Percentiles rank a stretch among this genome's conserved stretches.
Conservation (phyloP, 1,139 yeast genomes). For the Yamadazyma diospyri region DNA sequence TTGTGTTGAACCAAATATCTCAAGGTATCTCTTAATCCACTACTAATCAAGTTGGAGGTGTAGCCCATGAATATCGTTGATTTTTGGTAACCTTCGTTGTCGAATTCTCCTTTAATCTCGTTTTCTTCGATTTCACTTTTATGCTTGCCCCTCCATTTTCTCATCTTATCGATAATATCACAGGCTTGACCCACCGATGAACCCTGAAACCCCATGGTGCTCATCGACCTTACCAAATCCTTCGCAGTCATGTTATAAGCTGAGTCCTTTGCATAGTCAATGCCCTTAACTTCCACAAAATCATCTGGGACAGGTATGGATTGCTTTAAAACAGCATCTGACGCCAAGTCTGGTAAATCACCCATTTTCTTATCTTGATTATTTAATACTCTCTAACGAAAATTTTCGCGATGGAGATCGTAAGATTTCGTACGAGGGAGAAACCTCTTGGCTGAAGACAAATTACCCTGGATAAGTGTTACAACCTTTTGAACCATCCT, state of each 20-base stretch:
- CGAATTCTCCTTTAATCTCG: conserved; percentile 68
- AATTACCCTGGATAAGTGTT: no score
- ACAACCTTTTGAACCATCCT: no score
- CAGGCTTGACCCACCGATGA: conserved; percentile 82
- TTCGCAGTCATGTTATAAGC: conserved; percentile 71
- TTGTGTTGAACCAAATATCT: conserved; percentile 88
- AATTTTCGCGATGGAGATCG: conserved; percentile 3
- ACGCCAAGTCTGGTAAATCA: conserved; percentile 55
- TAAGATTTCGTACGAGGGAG: no score
- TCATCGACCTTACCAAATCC: conserved; percentile 79
- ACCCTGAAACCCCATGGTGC: conserved; percentile 97
- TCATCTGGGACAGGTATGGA: conserved; percentile 84
- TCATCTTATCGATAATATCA: conserved; percentile 87
- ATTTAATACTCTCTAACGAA: no score
- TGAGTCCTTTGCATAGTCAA: conserved; percentile 76
- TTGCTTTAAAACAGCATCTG: conserved; percentile 85
- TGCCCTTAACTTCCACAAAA: conserved; percentile 75
- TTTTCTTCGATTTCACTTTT: conserved; percentile 62
- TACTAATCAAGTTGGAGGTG: conserved; percentile 93
- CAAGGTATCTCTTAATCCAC: conserved; percentile 89
- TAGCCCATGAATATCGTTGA: conserved; percentile 93
- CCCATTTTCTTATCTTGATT: conserved; percentile 2
- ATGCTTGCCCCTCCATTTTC: conserved; percentile 85
- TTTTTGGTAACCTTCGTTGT: conserved; percentile 77
- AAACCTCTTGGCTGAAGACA: no score